Conservation (phyloP, 1,284 basidiomycete species). For the Xerocomus minutiporus region DNA sequence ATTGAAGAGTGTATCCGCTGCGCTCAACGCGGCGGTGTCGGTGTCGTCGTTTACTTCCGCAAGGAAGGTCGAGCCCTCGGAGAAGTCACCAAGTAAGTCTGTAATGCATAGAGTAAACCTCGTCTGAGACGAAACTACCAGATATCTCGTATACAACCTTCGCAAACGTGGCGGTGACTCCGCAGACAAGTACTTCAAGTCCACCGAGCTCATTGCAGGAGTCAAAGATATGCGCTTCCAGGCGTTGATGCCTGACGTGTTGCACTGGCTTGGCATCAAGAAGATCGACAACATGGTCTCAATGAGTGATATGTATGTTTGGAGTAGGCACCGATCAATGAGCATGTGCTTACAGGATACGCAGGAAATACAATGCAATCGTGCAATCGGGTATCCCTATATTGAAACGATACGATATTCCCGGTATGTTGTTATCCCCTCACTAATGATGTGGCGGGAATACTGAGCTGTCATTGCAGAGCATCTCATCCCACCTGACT, state of each 20-base stretch:
- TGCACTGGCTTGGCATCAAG: slow-evolving; percentile 90
- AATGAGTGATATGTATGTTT: slow-evolving; percentile 80
- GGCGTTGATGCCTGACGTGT: slow-evolving; percentile 91
- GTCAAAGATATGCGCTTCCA: slow-evolving; percentile 97
- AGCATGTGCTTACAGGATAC: neutral
- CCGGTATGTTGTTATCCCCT: slow-evolving; percentile 42
- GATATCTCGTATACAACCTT: slow-evolving; percentile 90
- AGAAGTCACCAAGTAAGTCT: slow-evolving; percentile 79
- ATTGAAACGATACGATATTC: slow-evolving; percentile 77
- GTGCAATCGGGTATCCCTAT: slow-evolving; percentile 86
- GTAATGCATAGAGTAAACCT: neutral
- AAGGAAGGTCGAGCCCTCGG: slow-evolving; percentile 92
- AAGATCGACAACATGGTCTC: slow-evolving; percentile 89
- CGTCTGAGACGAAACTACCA: slow-evolving; percentile 22
- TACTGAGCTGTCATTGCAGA: slow-evolving; percentile 36
- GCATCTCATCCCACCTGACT: slow-evolving; percentile 85
- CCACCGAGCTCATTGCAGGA: slow-evolving; percentile 89
- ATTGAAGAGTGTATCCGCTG: slow-evolving; percentile 89
- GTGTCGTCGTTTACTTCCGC: slow-evolving; percentile 90
- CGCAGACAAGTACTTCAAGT: slow-evolving; percentile 91
- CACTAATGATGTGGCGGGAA: neutral
- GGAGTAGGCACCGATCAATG: neutral
- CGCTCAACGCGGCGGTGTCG: slow-evolving; percentile 87
- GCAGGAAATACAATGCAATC: slow-evolving; percentile 91
- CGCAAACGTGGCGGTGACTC: slow-evolving; percentile 92